Evolutionary conservation across 2,329 filamentous ascomycete genomes (phyloP).

Genomic region (Cercospora brassicicola): DNA sequence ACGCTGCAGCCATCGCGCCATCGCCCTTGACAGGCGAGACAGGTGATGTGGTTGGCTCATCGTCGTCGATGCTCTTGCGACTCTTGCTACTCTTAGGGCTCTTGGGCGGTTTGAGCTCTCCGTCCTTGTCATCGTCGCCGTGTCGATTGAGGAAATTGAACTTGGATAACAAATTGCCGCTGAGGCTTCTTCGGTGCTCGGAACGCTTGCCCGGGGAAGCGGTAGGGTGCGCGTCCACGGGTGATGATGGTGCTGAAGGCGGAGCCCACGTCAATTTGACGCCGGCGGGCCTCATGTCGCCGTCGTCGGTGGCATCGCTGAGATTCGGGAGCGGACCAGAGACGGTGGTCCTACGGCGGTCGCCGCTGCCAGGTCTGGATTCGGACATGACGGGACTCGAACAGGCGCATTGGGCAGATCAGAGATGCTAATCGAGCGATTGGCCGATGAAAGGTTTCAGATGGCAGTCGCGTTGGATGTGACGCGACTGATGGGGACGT

Average conservation of each 20-base stretch:
- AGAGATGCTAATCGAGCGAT: conserved; percentile 4
- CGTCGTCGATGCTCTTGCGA: conserved; percentile 37
- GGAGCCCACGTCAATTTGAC: conserved; percentile 35
- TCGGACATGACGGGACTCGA: conserved; percentile 6
- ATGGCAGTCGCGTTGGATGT: conserved; percentile 1
- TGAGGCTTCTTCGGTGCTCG: conserved; percentile 57
- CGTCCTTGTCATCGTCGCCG: conserved; percentile 39
- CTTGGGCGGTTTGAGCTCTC: conserved; percentile 35
- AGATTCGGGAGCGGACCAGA: conserved; percentile 24
- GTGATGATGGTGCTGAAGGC: conserved; percentile 29
- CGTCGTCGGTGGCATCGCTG: conserved; percentile 16
- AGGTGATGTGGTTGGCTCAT: conserved; percentile 26
- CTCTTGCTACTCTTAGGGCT: conserved; percentile 31
- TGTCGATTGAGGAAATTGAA: conserved; percentile 66
- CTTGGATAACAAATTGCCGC: conserved; percentile 66
- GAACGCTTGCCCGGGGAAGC: conserved; percentile 16
- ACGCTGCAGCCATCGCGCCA: conserved; percentile 28
- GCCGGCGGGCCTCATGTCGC: conserved; percentile 18
- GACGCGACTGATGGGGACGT: background rate
- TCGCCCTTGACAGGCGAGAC: conserved; percentile 32
- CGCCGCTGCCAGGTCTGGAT: conserved; percentile 23
- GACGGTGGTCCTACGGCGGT: conserved; percentile 27
- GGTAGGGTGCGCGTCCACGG: conserved; percentile 25
- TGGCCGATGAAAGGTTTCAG: background rate
- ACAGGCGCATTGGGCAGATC: conserved; percentile 24